A percentile compares a stretch with the other conserved stretches of the same genome.
Conservation (phyloP, 2,329 filamentous ascomycete species). For the Alternaria viburni region DNA sequence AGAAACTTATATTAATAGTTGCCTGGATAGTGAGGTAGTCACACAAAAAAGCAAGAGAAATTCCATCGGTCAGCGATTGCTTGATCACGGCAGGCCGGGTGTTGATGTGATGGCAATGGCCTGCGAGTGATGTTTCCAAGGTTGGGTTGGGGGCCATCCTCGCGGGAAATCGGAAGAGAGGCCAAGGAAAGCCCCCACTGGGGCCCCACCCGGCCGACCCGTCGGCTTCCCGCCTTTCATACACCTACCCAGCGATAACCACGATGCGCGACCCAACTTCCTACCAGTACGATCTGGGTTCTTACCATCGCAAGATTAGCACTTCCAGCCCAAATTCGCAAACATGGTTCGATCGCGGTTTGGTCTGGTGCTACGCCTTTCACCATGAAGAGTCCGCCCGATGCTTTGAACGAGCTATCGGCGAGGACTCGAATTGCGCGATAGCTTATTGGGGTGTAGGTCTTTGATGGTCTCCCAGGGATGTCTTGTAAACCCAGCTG, state of each 20-base stretch:
- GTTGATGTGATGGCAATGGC: neutral
- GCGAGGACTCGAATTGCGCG: conserved; percentile 60
- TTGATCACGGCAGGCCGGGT: neutral
- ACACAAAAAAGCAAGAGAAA: neutral
- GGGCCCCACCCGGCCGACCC: neutral
- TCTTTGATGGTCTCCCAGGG: neutral
- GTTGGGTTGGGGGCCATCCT: neutral
- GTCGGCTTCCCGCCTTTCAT: neutral
- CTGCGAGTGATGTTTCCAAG: neutral
- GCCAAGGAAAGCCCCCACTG: neutral
- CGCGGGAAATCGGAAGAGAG: neutral
- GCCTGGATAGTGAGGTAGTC: neutral
- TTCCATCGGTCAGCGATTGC: neutral
- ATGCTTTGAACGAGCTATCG: conserved; percentile 69
- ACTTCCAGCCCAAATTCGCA: conserved; percentile 62
- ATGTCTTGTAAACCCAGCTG: conserved; percentile 41
- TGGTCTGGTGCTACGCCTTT: conserved; percentile 78
- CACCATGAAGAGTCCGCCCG: conserved; percentile 74
- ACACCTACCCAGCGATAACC: neutral
- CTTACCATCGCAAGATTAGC: conserved; percentile 62
- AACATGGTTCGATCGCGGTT: conserved; percentile 72
- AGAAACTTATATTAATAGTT: neutral
- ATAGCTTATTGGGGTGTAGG: conserved; percentile 70
- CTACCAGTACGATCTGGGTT: conserved; percentile 63
- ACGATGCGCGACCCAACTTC: conserved; percentile 6